Evolutionary conservation across 495 filamentous ascomycete species (phyloP), one percentile per base, ranked within the genome.

Genomic region (Talaromyces thailandensis): DNA sequence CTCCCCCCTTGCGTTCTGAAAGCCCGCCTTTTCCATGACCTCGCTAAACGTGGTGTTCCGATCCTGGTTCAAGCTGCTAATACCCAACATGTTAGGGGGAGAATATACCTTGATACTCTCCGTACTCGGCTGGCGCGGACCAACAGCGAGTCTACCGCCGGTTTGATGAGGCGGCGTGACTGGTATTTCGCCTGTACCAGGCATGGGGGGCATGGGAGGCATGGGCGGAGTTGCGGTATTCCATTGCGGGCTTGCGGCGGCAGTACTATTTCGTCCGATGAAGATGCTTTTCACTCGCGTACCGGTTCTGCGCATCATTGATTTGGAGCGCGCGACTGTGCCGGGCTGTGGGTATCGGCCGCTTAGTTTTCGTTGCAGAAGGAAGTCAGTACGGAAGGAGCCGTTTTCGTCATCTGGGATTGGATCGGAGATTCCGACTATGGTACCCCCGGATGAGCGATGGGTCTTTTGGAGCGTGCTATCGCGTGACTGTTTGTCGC

Each of bases 31-130:
- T 65, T 84, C 79, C 75, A 91, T 84, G 75, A 91, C 78, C 64
- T 85, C 81, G 26, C 79, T 81, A 65, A 91, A 89, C 2, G 84
- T 88, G 18, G 86, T 90, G 63, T 81, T 73, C 8, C 73, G 75
- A 21, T 57, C 55, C 8, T 18, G 73, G 73, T 16, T 73, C 70
- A 52, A 62, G 68, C 64, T 43, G 75, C 63, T 65, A 0, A 68
- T 67, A n/a, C 64, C 69, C 21, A 78, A 72, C 31, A 70, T 72
- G 6, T 74, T 76, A 9, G 83, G 83, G 60, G 89, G 87, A 5
- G 86, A 84, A 71, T 88, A 91, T 14, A 92, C 79, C 64, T 85
- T 83, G 67, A 91, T 90, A 71, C 82, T 86, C 70, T 88, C 84
- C 32, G 74, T 81, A 65, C 86, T 88, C 1, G 79, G 76, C 67